Conservation (phyloP, 441 rosid species). For the Gossypium schwendimanii region DNA sequence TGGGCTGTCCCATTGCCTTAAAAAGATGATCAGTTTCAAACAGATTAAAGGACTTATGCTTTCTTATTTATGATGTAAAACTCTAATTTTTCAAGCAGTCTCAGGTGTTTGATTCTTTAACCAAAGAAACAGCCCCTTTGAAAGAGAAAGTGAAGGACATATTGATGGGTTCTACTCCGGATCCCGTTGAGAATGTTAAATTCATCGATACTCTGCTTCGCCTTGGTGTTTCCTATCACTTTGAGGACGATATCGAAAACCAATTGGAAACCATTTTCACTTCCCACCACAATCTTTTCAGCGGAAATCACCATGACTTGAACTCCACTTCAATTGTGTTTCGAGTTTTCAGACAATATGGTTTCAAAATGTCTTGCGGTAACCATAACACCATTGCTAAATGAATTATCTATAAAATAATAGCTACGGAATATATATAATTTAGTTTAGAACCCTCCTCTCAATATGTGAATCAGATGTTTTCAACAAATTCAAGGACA, state of each 20-base stretch:
- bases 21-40: no score
- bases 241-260: background rate
- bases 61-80: background rate
- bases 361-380: conserved; percentile 1
- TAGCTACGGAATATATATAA: no score
- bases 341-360: background rate
- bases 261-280: background rate
- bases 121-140: background rate
- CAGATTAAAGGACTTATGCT: background rate
- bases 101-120: background rate
- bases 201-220: conserved; percentile 1
- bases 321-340: background rate
- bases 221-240: conserved; percentile 10
- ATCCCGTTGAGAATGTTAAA: background rate
- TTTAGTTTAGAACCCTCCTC: background rate
- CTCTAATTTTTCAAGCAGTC: background rate
- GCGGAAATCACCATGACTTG: background rate
- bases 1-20: no score
- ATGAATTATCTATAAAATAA: background rate
- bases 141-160: background rate
- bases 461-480: background rate
- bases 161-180: background rate
- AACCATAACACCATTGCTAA: background rate
- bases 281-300: background rate
- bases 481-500: conserved; percentile 16